Conservation (phyloP, 805 yeast species). For the Saccharomyces mikatae region DNA sequence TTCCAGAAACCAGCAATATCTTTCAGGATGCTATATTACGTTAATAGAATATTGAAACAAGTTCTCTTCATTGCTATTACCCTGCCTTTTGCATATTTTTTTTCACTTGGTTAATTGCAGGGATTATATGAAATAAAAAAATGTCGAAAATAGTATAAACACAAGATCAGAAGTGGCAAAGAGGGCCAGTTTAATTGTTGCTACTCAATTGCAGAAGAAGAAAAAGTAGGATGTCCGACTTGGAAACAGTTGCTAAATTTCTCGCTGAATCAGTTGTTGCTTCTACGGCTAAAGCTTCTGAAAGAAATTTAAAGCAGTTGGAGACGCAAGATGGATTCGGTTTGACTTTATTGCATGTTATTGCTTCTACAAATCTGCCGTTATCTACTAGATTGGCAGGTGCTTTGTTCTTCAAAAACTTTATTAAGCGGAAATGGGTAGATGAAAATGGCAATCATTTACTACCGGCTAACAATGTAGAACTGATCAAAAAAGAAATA, state of each 20-base stretch:
- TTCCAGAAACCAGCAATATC: neutral
- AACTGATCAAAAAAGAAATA: constrained; percentile 64
- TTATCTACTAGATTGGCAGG: constrained; percentile 71
- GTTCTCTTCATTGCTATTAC: neutral
- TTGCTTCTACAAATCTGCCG: constrained; percentile 51
- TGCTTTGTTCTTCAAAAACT: constrained; percentile 82
- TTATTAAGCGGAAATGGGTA: constrained; percentile 78
- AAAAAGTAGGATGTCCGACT: constrained; percentile 33
- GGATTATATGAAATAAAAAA: neutral
- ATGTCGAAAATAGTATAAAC: neutral
- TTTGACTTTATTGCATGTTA: constrained; percentile 63
- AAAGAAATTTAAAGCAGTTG: constrained; percentile 48
- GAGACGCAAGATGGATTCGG: constrained; percentile 73
- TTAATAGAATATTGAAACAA: neutral
- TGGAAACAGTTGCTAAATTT: constrained; percentile 45
- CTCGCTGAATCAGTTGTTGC: constrained; percentile 61
- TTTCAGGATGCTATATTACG: neutral
- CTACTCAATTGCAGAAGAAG: neutral
- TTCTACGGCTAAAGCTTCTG: constrained; percentile 58
- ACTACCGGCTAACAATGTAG: constrained; percentile 53
- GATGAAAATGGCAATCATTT: constrained; percentile 80
- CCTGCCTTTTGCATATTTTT: neutral
- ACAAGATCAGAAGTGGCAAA: neutral
- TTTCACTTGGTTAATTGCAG: neutral
- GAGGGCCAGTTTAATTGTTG: neutral